Conservation (phyloP, 2,329 filamentous ascomycete species). For the Fusarium paranaense region DNA sequence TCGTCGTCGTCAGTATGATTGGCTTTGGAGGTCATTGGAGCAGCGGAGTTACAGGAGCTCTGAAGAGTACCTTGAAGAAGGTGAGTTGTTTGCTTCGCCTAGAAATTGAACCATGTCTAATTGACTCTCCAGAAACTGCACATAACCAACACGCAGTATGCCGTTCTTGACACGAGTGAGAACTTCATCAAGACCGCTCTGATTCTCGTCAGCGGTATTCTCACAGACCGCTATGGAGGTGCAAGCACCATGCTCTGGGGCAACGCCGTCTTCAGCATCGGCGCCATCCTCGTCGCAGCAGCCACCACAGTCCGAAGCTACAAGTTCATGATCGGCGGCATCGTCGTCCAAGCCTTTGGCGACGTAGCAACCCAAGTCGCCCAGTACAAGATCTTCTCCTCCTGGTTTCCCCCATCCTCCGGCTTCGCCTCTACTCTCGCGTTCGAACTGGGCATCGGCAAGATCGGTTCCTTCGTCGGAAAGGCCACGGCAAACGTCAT, state of each 20-base stretch:
- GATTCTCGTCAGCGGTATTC: slow-evolving; percentile 64
- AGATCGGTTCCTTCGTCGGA: slow-evolving; percentile 71
- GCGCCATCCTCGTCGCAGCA: slow-evolving; percentile 69
- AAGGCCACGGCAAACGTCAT: slow-evolving; percentile 71
- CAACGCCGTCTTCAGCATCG: slow-evolving; percentile 69
- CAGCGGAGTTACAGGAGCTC: slow-evolving; percentile 68
- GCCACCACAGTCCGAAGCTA: slow-evolving; percentile 67
- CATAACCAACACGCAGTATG: slow-evolving; percentile 70
- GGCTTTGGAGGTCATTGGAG: slow-evolving; percentile 72
- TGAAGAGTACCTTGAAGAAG: slow-evolving; percentile 72
- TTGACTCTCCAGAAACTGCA: slow-evolving; percentile 55
- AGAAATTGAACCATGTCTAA: accelerated
- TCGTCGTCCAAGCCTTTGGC: slow-evolving; percentile 67
- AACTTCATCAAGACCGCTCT: slow-evolving; percentile 71
- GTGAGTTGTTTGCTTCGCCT: neutral
- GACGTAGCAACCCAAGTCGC: slow-evolving; percentile 73
- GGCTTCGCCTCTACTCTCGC: slow-evolving; percentile 72
- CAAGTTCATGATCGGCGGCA: slow-evolving; percentile 70
- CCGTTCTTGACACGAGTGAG: slow-evolving; percentile 69
- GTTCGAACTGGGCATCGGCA: slow-evolving; percentile 70
- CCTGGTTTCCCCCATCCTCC: slow-evolving; percentile 71
- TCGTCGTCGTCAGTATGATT: slow-evolving; percentile 64
- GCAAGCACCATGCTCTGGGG: slow-evolving; percentile 70
- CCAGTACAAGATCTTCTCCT: slow-evolving; percentile 74
- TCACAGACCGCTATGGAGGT: slow-evolving; percentile 70